Conservation (phyloP, 2,329 filamentous ascomycete species). For the Fusarium pseudoanthophilum region DNA sequence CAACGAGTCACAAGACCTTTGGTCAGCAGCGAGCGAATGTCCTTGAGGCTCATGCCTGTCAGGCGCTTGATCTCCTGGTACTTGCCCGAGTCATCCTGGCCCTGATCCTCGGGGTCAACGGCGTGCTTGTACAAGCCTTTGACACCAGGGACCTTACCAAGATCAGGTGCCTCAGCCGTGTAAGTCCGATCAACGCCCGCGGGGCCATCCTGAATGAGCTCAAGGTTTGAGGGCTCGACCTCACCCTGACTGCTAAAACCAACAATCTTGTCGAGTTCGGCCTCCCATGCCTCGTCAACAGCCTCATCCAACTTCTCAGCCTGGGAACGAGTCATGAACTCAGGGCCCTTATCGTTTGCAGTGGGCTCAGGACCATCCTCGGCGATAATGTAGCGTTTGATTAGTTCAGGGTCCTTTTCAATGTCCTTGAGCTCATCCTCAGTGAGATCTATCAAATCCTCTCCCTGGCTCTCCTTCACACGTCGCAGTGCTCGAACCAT, state of each 20-base stretch:
- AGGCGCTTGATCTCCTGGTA: conserved; percentile 64
- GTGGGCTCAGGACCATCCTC: conserved; percentile 44
- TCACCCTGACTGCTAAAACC: conserved; percentile 46
- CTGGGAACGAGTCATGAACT: conserved; percentile 49
- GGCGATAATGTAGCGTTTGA: conserved; percentile 51
- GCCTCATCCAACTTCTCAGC: conserved; percentile 53
- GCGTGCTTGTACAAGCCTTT: conserved; percentile 61
- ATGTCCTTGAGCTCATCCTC: conserved; percentile 58
- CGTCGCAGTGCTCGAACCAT: conserved; percentile 55
- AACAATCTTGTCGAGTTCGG: conserved; percentile 52
- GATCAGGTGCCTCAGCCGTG: conserved; percentile 59
- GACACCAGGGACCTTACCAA: conserved; percentile 66
- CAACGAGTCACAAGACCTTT: conserved; percentile 79
- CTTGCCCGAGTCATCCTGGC: conserved; percentile 61
- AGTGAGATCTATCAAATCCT: conserved; percentile 60
- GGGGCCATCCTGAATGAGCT: conserved; percentile 53
- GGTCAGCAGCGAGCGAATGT: conserved; percentile 66
- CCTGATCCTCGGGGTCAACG: conserved; percentile 61
- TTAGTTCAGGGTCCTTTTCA: conserved; percentile 54
- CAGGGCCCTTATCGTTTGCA: conserved; percentile 40
- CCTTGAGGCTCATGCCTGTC: conserved; percentile 63
- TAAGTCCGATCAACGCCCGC: conserved; percentile 49
- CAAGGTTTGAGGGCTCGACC: conserved; percentile 49
- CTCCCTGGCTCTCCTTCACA: conserved; percentile 55
- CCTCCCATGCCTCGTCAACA: conserved; percentile 50